phyloP scores from a whole-genome alignment of 106 monocot species.

The Ottelia alismoides region DNA sequence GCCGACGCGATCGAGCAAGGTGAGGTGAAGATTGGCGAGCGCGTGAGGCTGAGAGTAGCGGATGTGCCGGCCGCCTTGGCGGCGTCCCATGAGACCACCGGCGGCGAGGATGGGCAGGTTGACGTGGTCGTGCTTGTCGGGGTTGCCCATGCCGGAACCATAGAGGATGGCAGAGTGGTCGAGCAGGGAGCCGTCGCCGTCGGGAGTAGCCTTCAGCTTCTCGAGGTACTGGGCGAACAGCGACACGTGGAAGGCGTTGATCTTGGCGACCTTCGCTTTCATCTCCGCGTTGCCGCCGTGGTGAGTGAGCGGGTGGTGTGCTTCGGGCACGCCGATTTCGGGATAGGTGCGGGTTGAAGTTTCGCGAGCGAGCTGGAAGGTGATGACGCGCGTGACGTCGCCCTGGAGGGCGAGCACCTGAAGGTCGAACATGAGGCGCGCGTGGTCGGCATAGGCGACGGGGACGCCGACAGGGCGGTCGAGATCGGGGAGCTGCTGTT shows the following conservation, averaged over 20 bases:
- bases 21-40: no score
- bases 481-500: background rate
- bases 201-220: background rate
- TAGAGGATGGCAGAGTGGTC: background rate
- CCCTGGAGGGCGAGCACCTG: background rate
- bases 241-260: background rate
- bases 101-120: background rate
- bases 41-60: no score
- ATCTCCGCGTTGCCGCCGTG: background rate
- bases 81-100: background rate
- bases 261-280: background rate
- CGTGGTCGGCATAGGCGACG: background rate
- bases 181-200: background rate
- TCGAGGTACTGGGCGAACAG: background rate
- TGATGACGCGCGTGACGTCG: background rate
- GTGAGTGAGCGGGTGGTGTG: background rate
- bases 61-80: background rate
- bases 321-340: background rate
- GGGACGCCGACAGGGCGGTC: background rate
- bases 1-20: no score
- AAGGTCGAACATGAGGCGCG: background rate
- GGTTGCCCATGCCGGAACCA: background rate
- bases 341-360: background rate
- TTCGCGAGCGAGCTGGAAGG: background rate
- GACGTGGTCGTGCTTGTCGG: background rate